Conservation (phyloP, 2,329 filamentous ascomycete genomes). For the Pseudocercospora fijiensis region DNA sequence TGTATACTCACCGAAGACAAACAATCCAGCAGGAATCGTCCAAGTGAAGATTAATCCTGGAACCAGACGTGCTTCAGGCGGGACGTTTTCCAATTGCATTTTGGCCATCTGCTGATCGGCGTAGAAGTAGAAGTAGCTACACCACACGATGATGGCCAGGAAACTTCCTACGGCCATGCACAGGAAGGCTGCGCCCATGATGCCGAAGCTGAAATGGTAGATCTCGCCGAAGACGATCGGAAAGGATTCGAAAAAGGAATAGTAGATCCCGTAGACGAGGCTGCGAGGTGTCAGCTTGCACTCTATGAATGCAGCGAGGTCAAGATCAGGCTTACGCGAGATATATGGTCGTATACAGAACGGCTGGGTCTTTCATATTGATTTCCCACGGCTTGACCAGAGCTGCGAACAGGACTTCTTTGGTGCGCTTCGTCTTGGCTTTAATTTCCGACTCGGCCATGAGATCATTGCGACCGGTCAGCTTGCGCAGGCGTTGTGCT, state of each 20-base stretch:
- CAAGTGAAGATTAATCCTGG: constrained; percentile 13
- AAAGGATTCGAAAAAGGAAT: constrained; percentile 64
- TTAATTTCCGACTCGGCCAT: constrained; percentile 8
- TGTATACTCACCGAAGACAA: constrained; percentile 14
- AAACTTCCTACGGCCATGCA: constrained; percentile 2
- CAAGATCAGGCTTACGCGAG: constrained; percentile 16
- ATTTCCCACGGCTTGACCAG: constrained; percentile 63
- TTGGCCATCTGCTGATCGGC: constrained; percentile 3
- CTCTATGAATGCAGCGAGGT: not conserved
- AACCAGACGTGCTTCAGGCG: constrained; percentile 7
- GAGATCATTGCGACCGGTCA: constrained; percentile 37
- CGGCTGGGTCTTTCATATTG: constrained; percentile 49
- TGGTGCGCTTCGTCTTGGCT: not conserved
- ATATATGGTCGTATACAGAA: constrained; percentile 51
- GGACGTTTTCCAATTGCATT: constrained; percentile 2
- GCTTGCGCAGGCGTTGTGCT: constrained; percentile 40
- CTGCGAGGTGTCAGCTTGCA: constrained; percentile 33
- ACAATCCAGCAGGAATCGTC: constrained; percentile 12
- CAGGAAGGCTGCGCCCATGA: constrained; percentile 6
- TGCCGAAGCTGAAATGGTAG: constrained; percentile 58
- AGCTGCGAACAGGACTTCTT: constrained; percentile 43
- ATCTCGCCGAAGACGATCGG: constrained; percentile 61
- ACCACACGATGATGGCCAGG: not conserved
- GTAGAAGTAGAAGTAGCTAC: constrained; percentile 9
- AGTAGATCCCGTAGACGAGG: constrained; percentile 63